Base-by-base conservation (phyloP, 2,329 filamentous ascomycete genomes). In the Penicillium sp. region DNA sequence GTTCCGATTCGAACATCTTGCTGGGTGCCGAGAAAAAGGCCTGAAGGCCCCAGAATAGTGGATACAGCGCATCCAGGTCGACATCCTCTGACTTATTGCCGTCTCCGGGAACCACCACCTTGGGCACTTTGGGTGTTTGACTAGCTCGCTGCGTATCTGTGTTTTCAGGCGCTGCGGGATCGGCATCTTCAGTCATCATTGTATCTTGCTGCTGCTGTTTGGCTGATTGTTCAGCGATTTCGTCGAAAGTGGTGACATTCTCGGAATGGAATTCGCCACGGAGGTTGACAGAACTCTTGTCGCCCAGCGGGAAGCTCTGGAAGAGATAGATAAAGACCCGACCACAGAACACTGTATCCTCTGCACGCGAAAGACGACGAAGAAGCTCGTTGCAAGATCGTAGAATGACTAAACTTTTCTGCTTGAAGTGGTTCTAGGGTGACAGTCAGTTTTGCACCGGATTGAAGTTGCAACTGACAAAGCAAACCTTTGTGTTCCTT, bases 251-350 rank as follows among this genome's bases (percentile, higher is more conserved):
- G 1, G 95, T 99, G 52, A 92, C 85, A 78, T 99, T 99, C 67
- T 97, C 94, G 24, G 90, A 86, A 68, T 99, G 94, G 64, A 94
- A 99, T 76, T 97, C 93, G 63, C 94, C 94, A 48, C 94, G 86
- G 38, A 97, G 81, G 68, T 99, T 99, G 47, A 99, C 94, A 0
- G 94, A 97, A 71, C 94, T 97, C 71, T 93, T 94, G 74, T 99
- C 95, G 31, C 93, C 93, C 0, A 99, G 81, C 1, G 94, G 94
- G 67, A 99, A 97, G 72, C 92, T 96, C 72, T 99, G 94, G 74
- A 97, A 99, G 70, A 99, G 85, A 74, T 97, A 99, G 60, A 99
- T 97, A 74, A 97, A 97, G 24, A 99, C 94, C 38, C 94, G 85
- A 14, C 94, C 94, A 68, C 94, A 99, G 71, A 99, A 99, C 0